A percentile compares a stretch with the other conserved stretches of the same genome.
Evolutionary conservation across 192 early-diverging fungal genomes (phyloP).

Genomic region (Gamsiella multidivaricata): DNA sequence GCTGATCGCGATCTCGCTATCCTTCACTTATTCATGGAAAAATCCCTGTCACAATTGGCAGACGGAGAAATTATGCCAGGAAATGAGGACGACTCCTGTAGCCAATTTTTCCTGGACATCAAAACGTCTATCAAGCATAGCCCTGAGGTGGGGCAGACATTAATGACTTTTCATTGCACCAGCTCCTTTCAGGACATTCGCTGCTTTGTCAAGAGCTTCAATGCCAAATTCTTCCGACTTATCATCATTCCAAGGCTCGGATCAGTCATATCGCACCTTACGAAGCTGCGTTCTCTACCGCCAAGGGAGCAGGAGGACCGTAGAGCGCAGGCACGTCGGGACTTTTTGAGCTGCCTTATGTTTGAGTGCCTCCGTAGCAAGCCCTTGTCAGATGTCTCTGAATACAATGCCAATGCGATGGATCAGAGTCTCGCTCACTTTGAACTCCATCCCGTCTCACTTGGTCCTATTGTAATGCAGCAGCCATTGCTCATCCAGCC

Average conservation of each 20-base stretch:
- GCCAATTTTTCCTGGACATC: constrained; percentile 55
- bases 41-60: constrained; percentile 55
- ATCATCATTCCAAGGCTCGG: constrained; percentile 60
- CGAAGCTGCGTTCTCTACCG: constrained; percentile 45
- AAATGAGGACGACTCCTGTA: constrained; percentile 40
- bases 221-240: constrained; percentile 58
- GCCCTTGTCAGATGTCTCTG: constrained; percentile 33
- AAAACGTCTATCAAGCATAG: constrained; percentile 47
- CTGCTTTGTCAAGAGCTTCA: constrained; percentile 68
- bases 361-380: constrained; percentile 65
- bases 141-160: constrained; percentile 26
- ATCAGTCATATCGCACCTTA: constrained; percentile 55
- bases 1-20: constrained; percentile 58
- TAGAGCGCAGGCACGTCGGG: constrained; percentile 2
- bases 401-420: constrained; percentile 29
- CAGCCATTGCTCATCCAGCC: constrained; percentile 32
- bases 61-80: constrained; percentile 60
- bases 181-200: constrained; percentile 58
- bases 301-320: constrained; percentile 19
- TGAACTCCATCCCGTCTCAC: constrained; percentile 29
- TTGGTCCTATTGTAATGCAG: constrained; percentile 14
- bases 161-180: constrained; percentile 52
- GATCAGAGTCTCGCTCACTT: constrained; percentile 30
- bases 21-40: constrained; percentile 65
- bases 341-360: constrained; percentile 54